Conservation (phyloP, 176 grass and related monocot genomes). For the Puya raimondii region DNA sequence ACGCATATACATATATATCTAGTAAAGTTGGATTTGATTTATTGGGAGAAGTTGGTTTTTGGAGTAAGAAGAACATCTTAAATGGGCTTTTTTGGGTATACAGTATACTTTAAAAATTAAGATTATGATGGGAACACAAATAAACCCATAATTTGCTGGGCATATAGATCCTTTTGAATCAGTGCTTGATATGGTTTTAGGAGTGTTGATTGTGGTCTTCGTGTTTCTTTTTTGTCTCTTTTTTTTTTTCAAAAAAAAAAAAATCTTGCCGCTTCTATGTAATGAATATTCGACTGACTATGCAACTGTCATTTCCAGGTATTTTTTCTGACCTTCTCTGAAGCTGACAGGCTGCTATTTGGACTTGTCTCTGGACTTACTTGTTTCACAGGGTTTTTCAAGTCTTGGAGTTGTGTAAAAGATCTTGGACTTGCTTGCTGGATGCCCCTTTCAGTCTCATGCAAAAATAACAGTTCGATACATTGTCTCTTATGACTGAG, state of each 20-base stretch:
- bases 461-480: slow-evolving; percentile 7
- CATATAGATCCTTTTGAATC: background rate
- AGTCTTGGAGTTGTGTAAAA: slow-evolving; percentile 21
- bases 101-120: too few relatives aligned
- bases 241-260: background rate
- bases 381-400: slow-evolving; percentile 41
- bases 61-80: too few relatives aligned
- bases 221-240: background rate
- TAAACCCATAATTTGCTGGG: background rate
- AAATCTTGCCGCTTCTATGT: background rate
- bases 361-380: slow-evolving; percentile 24
- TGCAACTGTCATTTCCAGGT: slow-evolving; percentile 62
- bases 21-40: too few relatives aligned
- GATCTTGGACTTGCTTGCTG: slow-evolving; percentile 19
- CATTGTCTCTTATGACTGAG: slow-evolving; percentile 8
- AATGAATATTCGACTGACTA: slow-evolving; percentile 11
- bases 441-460: slow-evolving; percentile 17
- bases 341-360: slow-evolving; percentile 84
- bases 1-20: too few relatives aligned
- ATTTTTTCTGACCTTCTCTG: slow-evolving; percentile 98
- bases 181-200: slow-evolving; percentile 21
- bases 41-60: too few relatives aligned
- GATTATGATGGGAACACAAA: too few relatives aligned
- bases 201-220: slow-evolving; percentile 10
- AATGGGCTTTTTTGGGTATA: too few relatives aligned